A percentile compares a stretch with the other conserved stretches of the same genome.
phyloP scores from a whole-genome alignment of 371 early-diverging fungal species.

The Mortierella sp. region DNA sequence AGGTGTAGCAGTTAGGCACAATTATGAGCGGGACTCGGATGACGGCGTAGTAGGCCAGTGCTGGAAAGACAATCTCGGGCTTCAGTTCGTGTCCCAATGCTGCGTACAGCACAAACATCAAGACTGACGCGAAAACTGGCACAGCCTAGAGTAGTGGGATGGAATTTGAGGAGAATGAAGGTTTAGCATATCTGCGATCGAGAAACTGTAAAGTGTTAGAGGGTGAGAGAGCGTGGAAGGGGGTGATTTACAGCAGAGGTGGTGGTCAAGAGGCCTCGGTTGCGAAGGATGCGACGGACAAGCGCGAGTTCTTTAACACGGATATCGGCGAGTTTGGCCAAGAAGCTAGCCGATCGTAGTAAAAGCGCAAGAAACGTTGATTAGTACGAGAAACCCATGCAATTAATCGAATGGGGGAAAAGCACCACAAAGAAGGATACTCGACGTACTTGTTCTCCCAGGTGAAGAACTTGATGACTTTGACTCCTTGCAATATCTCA shows the following conservation, averaged over 20 bases:
- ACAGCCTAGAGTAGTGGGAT: constrained; percentile 40
- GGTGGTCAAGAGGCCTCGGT: background rate
- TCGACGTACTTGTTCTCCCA: constrained; percentile 61
- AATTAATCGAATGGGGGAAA: background rate
- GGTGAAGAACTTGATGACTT: constrained; percentile 63
- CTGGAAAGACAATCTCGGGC: constrained; percentile 53
- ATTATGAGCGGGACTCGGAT: constrained; percentile 73
- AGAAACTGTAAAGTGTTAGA: background rate
- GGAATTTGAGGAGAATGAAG: background rate
- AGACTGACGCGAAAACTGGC: constrained; percentile 61
- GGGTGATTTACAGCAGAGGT: background rate
- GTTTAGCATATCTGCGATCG: background rate
- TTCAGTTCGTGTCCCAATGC: constrained; percentile 36
- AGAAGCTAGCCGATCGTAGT: background rate
- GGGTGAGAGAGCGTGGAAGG: no score
- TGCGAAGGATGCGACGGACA: background rate
- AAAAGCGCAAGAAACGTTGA: no score
- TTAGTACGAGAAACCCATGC: no score
- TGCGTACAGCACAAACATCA: constrained; percentile 39
- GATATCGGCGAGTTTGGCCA: background rate
- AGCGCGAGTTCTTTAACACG: background rate
- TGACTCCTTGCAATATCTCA: constrained; percentile 53
- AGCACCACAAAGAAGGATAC: background rate
- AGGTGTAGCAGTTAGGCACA: constrained; percentile 69
- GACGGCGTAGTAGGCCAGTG: constrained; percentile 58